Evolutionary conservation across 306 rosid genomes (phyloP).

Genomic region (Quercus dentata): DNA sequence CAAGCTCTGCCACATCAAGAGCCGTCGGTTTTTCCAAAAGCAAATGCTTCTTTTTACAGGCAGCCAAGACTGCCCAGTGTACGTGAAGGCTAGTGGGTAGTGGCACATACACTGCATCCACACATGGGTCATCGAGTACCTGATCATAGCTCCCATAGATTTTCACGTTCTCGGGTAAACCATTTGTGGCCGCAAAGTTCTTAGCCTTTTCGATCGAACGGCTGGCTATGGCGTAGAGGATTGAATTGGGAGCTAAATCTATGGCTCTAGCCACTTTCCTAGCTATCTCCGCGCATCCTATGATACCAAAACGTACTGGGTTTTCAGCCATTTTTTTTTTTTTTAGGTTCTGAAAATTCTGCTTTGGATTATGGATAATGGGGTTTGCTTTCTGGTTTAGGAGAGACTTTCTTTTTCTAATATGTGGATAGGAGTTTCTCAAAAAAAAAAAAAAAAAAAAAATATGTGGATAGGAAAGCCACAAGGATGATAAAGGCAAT

Average conservation of each 20-base stretch:
- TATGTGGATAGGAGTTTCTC: too few relatives aligned
- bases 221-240: slow-evolving; percentile 62
- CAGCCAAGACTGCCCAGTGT: slow-evolving; percentile 63
- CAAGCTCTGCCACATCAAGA: slow-evolving; percentile 53
- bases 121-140: slow-evolving; percentile 60
- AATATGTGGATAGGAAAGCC: too few relatives aligned
- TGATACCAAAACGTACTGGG: slow-evolving; percentile 54
- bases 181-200: slow-evolving; percentile 42
- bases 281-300: slow-evolving; percentile 74
- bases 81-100: slow-evolving; percentile 70
- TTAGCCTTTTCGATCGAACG: slow-evolving; percentile 63
- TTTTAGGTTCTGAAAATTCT: neutral
- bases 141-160: slow-evolving; percentile 61
- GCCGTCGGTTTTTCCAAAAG: slow-evolving; percentile 79
- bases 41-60: slow-evolving; percentile 70
- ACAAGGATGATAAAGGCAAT: too few relatives aligned
- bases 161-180: slow-evolving; percentile 27
- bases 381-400: too few relatives aligned
- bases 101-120: slow-evolving; percentile 72
- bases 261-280: slow-evolving; percentile 75
- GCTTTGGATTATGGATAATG: neutral
- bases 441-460: too few relatives aligned
- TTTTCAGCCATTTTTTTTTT: slow-evolving; percentile 23
- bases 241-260: slow-evolving; percentile 48
- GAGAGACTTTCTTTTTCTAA: too few relatives aligned